Conservation (phyloP, 2,329 filamentous ascomycete species). For the Arthrobotrys megalospora region DNA sequence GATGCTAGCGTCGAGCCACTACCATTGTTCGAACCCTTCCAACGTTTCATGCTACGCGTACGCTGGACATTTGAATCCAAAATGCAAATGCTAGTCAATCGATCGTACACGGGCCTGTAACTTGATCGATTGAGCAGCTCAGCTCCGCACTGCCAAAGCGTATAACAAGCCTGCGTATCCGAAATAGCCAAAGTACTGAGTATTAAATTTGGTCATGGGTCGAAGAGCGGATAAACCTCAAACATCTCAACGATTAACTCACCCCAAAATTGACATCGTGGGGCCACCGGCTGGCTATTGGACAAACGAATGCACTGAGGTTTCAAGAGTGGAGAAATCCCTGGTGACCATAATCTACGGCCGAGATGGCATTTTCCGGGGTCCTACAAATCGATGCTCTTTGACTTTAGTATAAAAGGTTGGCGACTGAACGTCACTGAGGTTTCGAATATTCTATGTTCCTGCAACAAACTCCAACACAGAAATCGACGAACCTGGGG, state of each 20-base stretch:
- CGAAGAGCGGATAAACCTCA: conserved; percentile 41
- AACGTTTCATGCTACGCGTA: neutral
- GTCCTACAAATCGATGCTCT: neutral
- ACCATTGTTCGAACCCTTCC: neutral
- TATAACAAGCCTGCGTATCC: neutral
- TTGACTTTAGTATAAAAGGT: conserved; percentile 30
- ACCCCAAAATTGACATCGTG: conserved; percentile 25
- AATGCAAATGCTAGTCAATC: neutral
- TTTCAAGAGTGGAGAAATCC: conserved; percentile 30
- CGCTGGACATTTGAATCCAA: neutral
- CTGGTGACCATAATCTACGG: neutral
- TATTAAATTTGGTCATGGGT: conserved; percentile 23
- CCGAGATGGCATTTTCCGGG: conserved; percentile 6
- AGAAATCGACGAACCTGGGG: conserved; percentile 10
- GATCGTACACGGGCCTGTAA: neutral
- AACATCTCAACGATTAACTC: conserved; percentile 33
- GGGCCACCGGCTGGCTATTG: neutral
- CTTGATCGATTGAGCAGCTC: neutral
- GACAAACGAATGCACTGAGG: neutral
- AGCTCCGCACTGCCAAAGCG: neutral
- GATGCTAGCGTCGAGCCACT: neutral
- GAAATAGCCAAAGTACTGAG: neutral
- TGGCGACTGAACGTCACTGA: neutral
- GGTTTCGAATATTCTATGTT: neutral
- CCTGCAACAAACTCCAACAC: conserved; percentile 8